A percentile compares a stretch with the other conserved stretches of the same genome.
phyloP scores from a whole-genome alignment of 1,139 yeast species.

The Arxiozyma slooffiae region DNA sequence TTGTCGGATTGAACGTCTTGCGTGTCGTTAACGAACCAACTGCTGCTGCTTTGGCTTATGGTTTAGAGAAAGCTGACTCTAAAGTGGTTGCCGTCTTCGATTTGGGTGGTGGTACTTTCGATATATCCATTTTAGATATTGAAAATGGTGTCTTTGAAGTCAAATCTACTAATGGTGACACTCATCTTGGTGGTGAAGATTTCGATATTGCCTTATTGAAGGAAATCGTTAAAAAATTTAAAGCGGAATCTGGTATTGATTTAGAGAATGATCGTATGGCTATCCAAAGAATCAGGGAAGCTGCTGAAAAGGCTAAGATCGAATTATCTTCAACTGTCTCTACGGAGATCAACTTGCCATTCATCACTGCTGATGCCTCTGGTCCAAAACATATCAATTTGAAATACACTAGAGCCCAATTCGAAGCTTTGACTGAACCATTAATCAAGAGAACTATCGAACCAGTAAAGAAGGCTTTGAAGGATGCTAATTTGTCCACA shows the following conservation, averaged over 20 bases:
- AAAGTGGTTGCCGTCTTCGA: slow-evolving; percentile 91
- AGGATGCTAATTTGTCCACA: slow-evolving; percentile 83
- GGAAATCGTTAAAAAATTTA: slow-evolving; percentile 83
- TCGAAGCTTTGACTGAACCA: slow-evolving; percentile 83
- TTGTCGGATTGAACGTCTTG: slow-evolving; percentile 89
- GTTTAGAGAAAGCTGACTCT: slow-evolving; percentile 80
- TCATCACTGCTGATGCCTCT: slow-evolving; percentile 73
- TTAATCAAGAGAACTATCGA: slow-evolving; percentile 87
- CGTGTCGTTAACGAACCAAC: slow-evolving; percentile 99
- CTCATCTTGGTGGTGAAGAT: slow-evolving; percentile 98
- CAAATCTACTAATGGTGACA: slow-evolving; percentile 97
- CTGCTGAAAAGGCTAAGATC: slow-evolving; percentile 99
- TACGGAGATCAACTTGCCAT: slow-evolving; percentile 94
- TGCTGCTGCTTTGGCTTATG: slow-evolving; percentile 97
- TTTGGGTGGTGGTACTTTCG: slow-evolving; percentile 99
- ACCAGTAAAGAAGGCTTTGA: slow-evolving; percentile 97
- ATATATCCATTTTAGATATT: slow-evolving; percentile 86
- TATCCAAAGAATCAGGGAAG: slow-evolving; percentile 98
- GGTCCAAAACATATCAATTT: slow-evolving; percentile 98
- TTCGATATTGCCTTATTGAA: slow-evolving; percentile 81
- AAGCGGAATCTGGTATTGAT: slow-evolving; percentile 86
- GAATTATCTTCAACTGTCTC: slow-evolving; percentile 90
- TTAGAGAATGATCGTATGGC: slow-evolving; percentile 94
- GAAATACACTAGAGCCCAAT: slow-evolving; percentile 85
- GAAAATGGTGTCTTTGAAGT: slow-evolving; percentile 97